Evolutionary conservation across 2,329 filamentous ascomycete genomes (phyloP), one percentile per base, ranked within the genome.

Genomic region (Tolypocladium ophioglossoides): DNA sequence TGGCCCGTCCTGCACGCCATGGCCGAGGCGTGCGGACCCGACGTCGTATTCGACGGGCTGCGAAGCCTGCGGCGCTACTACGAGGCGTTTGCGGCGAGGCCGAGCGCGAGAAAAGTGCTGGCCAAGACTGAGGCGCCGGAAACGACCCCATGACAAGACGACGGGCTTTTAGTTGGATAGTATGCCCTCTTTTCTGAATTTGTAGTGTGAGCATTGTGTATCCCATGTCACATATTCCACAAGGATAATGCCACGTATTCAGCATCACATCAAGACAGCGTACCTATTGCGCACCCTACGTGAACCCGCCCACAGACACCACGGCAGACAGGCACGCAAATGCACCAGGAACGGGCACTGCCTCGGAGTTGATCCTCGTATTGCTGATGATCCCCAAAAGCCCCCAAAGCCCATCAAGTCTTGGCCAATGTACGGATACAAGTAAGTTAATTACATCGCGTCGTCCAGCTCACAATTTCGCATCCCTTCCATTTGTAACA

Each of bases 1-100:
- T 83, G 78, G 77, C 80, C 82, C 1, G 70, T 81, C 16, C 59
- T 85, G 55, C 67, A 80, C 55, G 70, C 71, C 35, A 69, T 82
- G 22, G 63, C 72, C 10, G 57, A 65, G 16, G 65, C 68, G 22
- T 64, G 64, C 54, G 71, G 68, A 1, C 44, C 62, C 4, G 66
- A 64, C 2, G 59, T 20, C 18, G 55, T 59, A 0, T 61, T 77
- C 7, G 59, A 60, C 6, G 66, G 67, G 1, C 55, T 68, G 16
- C 57, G 57, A 18, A 58, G 58, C 7, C 60, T 78, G 47, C 60
- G 58, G 20, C 59, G 54, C 44, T 78, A 77, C 55, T 76, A 74
- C 52, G 53, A 65, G n/a, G 59, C 49, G 20, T 52, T 71, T 39
- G 54, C 51, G 9, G 52, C 53, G 51, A 61, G 62, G 32, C 59